Evolutionary conservation across 2,329 filamentous ascomycete genomes (phyloP).

Genomic region (Clonostachys rosea): DNA sequence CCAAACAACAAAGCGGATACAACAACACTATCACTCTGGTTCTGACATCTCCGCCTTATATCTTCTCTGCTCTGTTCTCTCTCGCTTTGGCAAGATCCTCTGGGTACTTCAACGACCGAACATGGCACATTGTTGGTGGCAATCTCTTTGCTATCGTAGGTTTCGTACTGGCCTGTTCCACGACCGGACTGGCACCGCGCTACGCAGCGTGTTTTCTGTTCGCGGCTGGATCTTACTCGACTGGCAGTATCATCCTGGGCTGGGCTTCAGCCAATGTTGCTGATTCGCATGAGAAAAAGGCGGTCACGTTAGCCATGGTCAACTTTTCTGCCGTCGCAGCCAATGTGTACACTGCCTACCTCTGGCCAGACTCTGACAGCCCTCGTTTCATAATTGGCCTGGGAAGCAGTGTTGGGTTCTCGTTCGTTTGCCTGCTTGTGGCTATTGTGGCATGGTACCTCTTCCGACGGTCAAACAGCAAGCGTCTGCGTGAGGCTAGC

Average conservation of each 20-base stretch:
- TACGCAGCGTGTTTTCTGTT: constrained; percentile 23
- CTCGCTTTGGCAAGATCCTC: no score
- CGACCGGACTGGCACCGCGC: constrained; percentile 14
- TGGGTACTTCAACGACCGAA: constrained; percentile 34
- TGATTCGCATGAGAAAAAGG: constrained; percentile 33
- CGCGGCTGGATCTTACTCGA: constrained; percentile 19
- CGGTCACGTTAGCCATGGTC: constrained; percentile 26
- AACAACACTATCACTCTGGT: no score
- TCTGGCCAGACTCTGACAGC: no score
- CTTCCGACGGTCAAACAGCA: no score
- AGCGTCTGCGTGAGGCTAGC: no score
- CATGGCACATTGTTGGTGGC: constrained; percentile 34
- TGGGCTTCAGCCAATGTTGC: constrained; percentile 28
- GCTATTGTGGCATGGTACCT: no score
- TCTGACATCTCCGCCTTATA: no score
- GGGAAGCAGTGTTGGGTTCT: no score
- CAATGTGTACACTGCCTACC: constrained; percentile 26
- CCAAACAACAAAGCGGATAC: no score
- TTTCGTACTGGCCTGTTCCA: constrained; percentile 20
- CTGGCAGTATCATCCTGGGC: constrained; percentile 28
- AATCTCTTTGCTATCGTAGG: constrained; percentile 31
- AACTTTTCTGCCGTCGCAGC: constrained; percentile 28
- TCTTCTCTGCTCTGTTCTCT: no score
- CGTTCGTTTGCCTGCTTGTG: no score
- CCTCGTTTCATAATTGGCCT: no score